Base-by-base conservation (phyloP, 106 monocot genomes). In the Allium fistulosum region DNA sequence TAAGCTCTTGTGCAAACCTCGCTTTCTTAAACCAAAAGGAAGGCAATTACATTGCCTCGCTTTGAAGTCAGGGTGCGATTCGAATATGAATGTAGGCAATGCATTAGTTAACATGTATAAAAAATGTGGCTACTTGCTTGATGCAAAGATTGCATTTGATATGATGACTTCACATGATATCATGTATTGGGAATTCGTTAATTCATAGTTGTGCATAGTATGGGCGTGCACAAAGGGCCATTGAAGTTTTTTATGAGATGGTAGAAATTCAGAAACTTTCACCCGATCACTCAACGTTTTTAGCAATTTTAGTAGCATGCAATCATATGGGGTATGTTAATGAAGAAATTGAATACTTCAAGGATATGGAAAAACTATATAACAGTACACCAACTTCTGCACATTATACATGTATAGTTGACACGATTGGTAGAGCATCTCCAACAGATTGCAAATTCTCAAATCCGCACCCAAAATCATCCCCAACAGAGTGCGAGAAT, bases 141-240 rank as follows among this genome's bases (percentile, higher is more conserved):
- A 80, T 65, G 77, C 80, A 15, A 78, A 55, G n/a, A 17, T 67
- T 15, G 74, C 65, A 62, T 92, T 92, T 57, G 77, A 82, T 58
- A 58, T 17, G 17, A 85, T 85, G 92, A 66, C 17, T 0, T 28
- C 22, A 48, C 88, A 70, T 59, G 87, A 92, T 78, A 15, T 76
- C 11, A 73, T 74, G 63, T 92, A n/a, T 87, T 61, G 87, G 87
- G 80, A 92, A 92, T 49, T 88, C 85, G 4, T 27, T 92, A 62
- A 88, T 92, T 65, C 85, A 85, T 69, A 80, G 80, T 2, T 83
- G 80, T 53, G 82, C 88, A 46, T 59, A 85, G 58, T 67, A 80
- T 63, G 92, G 92, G 8, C 45, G 58, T 57, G 80, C 68, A n/a
- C 37, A 7, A 1, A 51, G 74, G 14, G 82, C 61, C 10, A 17